Percentiles rank a stretch among this genome's conserved stretches.
Conservation (phyloP, 192 early-diverging fungal genomes). For the Mortierella antarctica region DNA sequence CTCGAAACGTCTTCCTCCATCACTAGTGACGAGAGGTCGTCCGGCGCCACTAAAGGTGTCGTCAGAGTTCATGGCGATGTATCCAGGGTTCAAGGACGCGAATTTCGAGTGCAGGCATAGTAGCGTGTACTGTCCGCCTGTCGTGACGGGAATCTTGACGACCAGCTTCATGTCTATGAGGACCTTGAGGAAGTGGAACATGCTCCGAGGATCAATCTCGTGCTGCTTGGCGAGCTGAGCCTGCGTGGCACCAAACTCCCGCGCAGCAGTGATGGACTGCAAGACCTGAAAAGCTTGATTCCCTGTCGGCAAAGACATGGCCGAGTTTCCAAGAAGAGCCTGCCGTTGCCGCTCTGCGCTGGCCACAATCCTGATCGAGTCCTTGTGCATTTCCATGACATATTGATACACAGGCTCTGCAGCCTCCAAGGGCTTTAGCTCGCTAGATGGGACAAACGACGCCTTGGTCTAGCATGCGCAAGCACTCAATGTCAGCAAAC, state of each 20-base stretch:
- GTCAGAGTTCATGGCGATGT: constrained; percentile 54
- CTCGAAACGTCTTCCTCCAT: constrained; percentile 17
- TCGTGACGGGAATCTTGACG: constrained; percentile 73
- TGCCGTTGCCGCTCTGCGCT: constrained; percentile 26
- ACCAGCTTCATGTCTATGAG: constrained; percentile 60
- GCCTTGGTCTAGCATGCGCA: constrained; percentile 5
- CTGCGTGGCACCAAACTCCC: constrained; percentile 66
- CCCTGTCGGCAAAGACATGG: constrained; percentile 26
- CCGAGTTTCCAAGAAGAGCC: constrained; percentile 55
- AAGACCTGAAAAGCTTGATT: constrained; percentile 52
- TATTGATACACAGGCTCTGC: constrained; percentile 13
- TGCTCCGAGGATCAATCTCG: constrained; percentile 67
- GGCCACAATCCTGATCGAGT: constrained; percentile 52
- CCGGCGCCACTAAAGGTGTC: constrained; percentile 14
- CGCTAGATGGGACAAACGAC: constrained; percentile 7
- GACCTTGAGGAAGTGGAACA: constrained; percentile 72
- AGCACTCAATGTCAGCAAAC: background rate
- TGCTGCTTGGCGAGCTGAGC: constrained; percentile 64
- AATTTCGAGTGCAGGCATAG: constrained; percentile 68
- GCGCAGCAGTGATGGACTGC: constrained; percentile 54
- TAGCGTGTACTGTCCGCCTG: constrained; percentile 65
- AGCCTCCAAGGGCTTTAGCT: background rate
- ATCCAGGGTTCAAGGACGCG: constrained; percentile 60
- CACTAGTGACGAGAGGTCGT: constrained; percentile 1
- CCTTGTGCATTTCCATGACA: constrained; percentile 29